Evolutionary conservation across 306 rosid species (phyloP), one percentile per base, ranked within the genome.

Genomic region (Cotoneaster glaucophyllus): DNA sequence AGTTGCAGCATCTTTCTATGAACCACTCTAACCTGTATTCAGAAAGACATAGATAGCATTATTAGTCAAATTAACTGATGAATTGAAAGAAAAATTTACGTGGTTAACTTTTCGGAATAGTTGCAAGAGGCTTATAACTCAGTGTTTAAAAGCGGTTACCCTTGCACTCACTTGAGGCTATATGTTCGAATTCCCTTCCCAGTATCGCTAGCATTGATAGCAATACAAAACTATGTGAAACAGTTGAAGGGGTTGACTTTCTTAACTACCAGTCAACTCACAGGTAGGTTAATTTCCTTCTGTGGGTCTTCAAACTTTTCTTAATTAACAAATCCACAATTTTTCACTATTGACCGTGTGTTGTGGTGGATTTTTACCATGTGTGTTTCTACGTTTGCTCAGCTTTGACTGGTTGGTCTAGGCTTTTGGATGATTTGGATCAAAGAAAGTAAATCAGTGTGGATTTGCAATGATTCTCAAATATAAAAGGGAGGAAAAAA

Each of bases 21-120:
- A 91, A 74, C 92, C 93, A 91, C 52, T 76, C 88, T 78, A 89
- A 64, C 86, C 97, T 91, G 92, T 83, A 74, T 48, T 56, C 56
- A 76, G 19, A 81, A n/a, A 17, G 70, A 44, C 29, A 80, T 3
- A 62, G 2, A 8, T 45, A 37, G 3, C 64, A 59, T 25, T 24
- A 63, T 29, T 63, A 50, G 73, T 43, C 41, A 39, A 67, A 32
- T 22, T 53, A 41, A 14, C 53, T 14, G 53, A 56, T 4, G 8
- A n/a, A 10, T 59, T 24, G 18, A 22, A 59, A 25, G 18, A 54
- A n/a, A 1, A 25, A 12, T 1, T 5, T n/a, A 56, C 8, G 10
- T 56, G 26, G 25, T 56, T 57, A 57, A 22, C 5, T n/a, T 56
- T n/a, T 25, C 12, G 11, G 26, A 56, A n/a, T 22, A 9, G 26